Evolutionary conservation across 352 stramenopile species (phyloP).

Genomic region (Globisporangium orthogonon): DNA sequence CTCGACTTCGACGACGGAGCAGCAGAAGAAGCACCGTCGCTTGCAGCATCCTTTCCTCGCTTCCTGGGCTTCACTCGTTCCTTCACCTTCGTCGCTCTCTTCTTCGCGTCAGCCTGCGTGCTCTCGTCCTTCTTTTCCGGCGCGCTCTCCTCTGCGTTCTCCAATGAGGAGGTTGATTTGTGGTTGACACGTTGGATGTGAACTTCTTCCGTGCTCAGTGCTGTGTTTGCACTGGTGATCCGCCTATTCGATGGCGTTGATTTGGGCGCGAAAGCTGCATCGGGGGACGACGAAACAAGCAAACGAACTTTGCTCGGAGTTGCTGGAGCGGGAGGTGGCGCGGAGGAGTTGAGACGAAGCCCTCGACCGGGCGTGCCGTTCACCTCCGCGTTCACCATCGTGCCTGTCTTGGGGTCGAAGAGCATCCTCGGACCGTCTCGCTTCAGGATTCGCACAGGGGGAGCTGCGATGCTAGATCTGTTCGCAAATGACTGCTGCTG

Average conservation of each 20-base stretch:
- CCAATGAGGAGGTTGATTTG: not conserved
- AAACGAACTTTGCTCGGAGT: not conserved
- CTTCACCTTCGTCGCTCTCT: not conserved
- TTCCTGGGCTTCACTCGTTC: not conserved
- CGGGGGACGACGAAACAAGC: not conserved
- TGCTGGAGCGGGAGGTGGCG: not conserved
- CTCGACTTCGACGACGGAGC: not conserved
- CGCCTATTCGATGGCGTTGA: not conserved
- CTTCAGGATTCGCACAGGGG: slow-evolving; percentile 47
- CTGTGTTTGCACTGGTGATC: not conserved
- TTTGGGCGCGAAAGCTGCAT: not conserved
- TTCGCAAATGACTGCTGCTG: not conserved
- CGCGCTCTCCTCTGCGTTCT: not conserved
- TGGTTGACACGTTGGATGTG: too few species aligned
- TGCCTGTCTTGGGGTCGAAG: slow-evolving; percentile 63
- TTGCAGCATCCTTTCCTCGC: not conserved
- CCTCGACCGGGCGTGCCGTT: not conserved
- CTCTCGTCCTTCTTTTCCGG: not conserved
- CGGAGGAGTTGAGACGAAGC: not conserved
- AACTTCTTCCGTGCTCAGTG: not conserved
- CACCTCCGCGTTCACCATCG: slow-evolving; percentile 42
- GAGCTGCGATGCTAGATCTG: not conserved
- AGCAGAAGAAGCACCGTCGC: not conserved
- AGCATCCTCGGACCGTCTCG: slow-evolving; percentile 52
- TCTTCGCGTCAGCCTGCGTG: not conserved